Base-by-base conservation (phyloP, 352 stramenopile species). In the Pelagophyceae sp. region DNA sequence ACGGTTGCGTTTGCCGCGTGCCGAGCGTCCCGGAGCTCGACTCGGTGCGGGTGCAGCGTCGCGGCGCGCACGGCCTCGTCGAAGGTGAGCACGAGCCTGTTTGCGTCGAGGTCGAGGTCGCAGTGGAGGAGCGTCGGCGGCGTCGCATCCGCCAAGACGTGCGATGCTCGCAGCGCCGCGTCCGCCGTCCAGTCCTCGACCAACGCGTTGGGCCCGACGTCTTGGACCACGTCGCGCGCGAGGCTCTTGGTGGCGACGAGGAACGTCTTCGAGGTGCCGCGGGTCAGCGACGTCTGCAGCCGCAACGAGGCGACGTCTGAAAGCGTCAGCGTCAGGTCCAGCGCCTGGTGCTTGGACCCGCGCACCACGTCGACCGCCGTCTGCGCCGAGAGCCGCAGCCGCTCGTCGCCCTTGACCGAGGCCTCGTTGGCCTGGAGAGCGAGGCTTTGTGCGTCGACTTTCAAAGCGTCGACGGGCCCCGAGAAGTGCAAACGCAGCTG, bases 81-180 rank as follows among this genome's bases (percentile, higher is more conserved):
- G 32, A 78, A 78, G 31, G 60, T 75, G 17, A 78, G 38, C 33
- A 60, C 58, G 38, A 78, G 29, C 3, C 15, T n/a, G 61, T 78
- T 61, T 29, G 75, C 33, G 51, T 78, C 61, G 11, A 78, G 27
- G 35, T 78, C 60, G 38, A 78, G 33, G 19, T 75, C 35, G 35
- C 54, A 78, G 33, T 5, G 37, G 29, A 51, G 5, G n/a, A 78
- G 35, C 31, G 23, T 60, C 2, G 75, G 75, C 33, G 5, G 45
- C 75, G 69, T 78, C 25, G 29, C 61, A 32, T 78, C 75, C 3
- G 32, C 31, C 17, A 60, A 78, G 38, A 78, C 75, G 38, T 45
- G 5, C 3, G 29, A 17, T 15, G 72, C 33, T 6, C 6, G 11
- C 32, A 72, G 32, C 15, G 29, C 54, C n/a, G 40, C 51, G 6